Evolutionary conservation across 1,284 basidiomycete species (phyloP).

Genomic region (Malassezia equina): DNA sequence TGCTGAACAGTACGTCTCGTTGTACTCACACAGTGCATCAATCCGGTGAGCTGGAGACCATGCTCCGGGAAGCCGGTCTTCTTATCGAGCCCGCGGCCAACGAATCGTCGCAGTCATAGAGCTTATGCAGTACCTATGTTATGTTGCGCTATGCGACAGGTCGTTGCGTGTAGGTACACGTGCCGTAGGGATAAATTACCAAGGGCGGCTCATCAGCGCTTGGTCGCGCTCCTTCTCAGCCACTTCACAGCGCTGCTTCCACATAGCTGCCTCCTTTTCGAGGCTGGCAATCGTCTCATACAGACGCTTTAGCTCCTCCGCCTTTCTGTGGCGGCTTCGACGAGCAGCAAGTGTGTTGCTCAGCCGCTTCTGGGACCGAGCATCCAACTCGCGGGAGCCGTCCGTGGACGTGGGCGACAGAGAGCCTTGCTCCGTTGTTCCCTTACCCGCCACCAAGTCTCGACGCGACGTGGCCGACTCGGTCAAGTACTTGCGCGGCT

Average conservation of each 20-base stretch:
- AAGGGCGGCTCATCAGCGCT: neutral
- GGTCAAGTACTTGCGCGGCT: conserved; percentile 39
- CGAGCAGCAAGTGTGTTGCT: conserved; percentile 46
- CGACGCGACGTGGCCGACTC: conserved; percentile 42
- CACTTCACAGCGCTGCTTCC: conserved; percentile 40
- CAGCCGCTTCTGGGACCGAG: conserved; percentile 43
- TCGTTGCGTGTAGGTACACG: too few relatives aligned
- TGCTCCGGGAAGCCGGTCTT: conserved; percentile 53
- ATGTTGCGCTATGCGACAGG: too few relatives aligned
- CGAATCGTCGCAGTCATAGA: neutral
- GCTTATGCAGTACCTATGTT: too few relatives aligned
- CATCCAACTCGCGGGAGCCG: conserved; percentile 27
- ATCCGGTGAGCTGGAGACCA: conserved; percentile 77
- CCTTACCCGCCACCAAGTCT: conserved; percentile 13
- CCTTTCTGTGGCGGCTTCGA: conserved; percentile 42
- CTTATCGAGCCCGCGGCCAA: conserved; percentile 14
- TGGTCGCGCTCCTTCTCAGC: conserved; percentile 38
- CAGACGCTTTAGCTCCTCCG: conserved; percentile 37
- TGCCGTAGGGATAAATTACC: neutral
- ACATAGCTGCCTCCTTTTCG: conserved; percentile 28
- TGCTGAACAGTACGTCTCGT: conserved; percentile 69
- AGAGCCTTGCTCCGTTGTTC: conserved; percentile 5
- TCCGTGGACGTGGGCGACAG: neutral
- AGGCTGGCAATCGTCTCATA: conserved; percentile 39
- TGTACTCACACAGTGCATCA: conserved; percentile 69